Percentiles rank a stretch among this genome's conserved stretches.
phyloP scores from a whole-genome alignment of 2,329 filamentous ascomycete genomes.

The Neofusicoccum ribis region DNA sequence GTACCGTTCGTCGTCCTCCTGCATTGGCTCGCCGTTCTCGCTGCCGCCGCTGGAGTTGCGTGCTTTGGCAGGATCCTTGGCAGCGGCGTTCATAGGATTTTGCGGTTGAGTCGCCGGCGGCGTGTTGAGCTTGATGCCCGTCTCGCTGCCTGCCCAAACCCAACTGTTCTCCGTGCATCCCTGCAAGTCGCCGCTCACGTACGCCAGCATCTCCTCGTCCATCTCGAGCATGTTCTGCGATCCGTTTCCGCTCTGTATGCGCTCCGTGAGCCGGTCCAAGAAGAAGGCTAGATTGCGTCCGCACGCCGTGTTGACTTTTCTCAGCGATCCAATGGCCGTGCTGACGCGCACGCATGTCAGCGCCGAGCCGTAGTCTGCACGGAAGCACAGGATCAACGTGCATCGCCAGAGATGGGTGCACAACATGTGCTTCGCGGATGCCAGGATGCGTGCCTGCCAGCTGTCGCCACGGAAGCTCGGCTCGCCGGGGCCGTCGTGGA shows the following conservation, averaged over 20 bases:
- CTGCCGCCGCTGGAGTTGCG: constrained; percentile 23
- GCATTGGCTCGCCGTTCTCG: constrained; percentile 31
- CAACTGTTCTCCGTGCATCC: constrained; percentile 74
- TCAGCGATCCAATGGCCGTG: constrained; percentile 67
- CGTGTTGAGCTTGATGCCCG: constrained; percentile 24
- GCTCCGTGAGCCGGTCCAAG: constrained; percentile 63
- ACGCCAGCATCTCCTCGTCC: constrained; percentile 87
- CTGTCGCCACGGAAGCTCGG: constrained; percentile 26
- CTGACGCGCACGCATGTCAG: constrained; percentile 71
- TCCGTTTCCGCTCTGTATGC: constrained; percentile 46
- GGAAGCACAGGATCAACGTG: constrained; percentile 74
- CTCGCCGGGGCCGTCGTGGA: constrained; percentile 15
- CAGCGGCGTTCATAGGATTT: constrained; percentile 15
- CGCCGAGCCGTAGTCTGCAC: constrained; percentile 71
- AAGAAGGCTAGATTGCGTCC: constrained; percentile 84
- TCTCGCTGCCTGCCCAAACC: constrained; percentile 68
- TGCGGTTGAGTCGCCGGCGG: constrained; percentile 9
- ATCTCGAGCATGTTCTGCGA: constrained; percentile 49
- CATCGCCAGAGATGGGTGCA: constrained; percentile 87
- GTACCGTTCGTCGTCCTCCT: constrained; percentile 34
- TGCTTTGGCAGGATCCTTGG: background rate
- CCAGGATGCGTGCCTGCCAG: constrained; percentile 61
- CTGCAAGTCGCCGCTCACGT: constrained; percentile 84
- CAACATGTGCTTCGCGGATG: constrained; percentile 71
- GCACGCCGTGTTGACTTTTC: constrained; percentile 74